phyloP scores from a whole-genome alignment of 202 grass and related monocot genomes.

The Digitaria exilis region DNA sequence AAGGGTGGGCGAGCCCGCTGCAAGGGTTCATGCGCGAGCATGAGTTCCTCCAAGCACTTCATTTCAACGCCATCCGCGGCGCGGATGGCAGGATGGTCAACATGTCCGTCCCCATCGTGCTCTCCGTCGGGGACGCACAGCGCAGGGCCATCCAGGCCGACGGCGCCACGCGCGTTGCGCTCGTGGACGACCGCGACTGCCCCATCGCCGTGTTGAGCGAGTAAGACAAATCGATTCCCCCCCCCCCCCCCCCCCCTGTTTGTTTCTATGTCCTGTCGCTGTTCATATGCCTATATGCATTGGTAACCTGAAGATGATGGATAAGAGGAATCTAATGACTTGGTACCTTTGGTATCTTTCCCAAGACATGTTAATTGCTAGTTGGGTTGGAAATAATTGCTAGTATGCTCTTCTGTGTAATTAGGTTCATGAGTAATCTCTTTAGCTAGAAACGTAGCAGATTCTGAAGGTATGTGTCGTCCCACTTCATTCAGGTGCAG shows the following conservation, averaged over 20 bases:
- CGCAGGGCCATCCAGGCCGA: slow-evolving; percentile 61
- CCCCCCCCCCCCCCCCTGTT: too few relatives aligned
- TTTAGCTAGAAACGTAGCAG: neutral
- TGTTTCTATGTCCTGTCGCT: neutral
- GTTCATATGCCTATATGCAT: slow-evolving; percentile 1
- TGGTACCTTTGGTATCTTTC: neutral
- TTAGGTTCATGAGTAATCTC: neutral
- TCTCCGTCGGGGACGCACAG: slow-evolving; percentile 79
- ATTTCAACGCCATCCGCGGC: slow-evolving; percentile 92
- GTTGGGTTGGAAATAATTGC: slow-evolving; percentile 14
- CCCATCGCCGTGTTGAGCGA: slow-evolving; percentile 74
- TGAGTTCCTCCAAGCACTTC: slow-evolving; percentile 99
- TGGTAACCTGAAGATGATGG: neutral
- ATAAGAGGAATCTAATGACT: neutral
- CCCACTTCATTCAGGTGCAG: neutral
- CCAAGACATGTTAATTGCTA: neutral
- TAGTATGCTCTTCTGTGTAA: neutral
- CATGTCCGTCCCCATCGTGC: slow-evolving; percentile 99
- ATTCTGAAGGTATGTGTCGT: neutral
- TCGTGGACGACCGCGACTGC: slow-evolving; percentile 63
- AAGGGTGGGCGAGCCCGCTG: slow-evolving; percentile 96
- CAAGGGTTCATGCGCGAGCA: slow-evolving; percentile 95
- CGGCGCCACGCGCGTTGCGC: slow-evolving; percentile 59
- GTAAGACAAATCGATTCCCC: slow-evolving; percentile 42
- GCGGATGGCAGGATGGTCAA: slow-evolving; percentile 74